Evolutionary conservation across 169 alveolate genomes (phyloP).

Genomic region (Plasmodium yoelii): DNA sequence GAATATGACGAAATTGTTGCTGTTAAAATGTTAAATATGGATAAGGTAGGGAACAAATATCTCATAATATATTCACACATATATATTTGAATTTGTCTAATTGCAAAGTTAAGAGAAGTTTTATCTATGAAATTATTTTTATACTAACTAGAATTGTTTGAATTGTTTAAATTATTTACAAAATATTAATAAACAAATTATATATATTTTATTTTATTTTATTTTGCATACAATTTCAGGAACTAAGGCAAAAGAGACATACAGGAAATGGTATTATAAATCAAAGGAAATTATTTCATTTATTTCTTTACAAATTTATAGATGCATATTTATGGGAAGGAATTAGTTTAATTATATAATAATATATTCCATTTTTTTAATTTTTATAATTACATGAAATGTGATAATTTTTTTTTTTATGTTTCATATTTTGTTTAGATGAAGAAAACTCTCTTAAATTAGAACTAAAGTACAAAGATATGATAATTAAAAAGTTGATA

Average conservation of each 20-base stretch:
- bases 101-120: no score
- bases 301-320: slow-evolving; percentile 1
- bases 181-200: no score
- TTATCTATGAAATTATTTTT: no score
- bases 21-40: slow-evolving; percentile 36
- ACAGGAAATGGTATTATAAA: background rate
- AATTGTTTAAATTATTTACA: no score
- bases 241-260: slow-evolving; percentile 15
- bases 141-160: no score
- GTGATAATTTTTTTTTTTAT: background rate
- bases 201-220: background rate
- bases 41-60: slow-evolving; percentile 25
- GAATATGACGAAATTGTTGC: slow-evolving; percentile 47
- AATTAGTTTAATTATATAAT: no score
- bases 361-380: no score
- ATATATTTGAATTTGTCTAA: no score
- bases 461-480: slow-evolving; percentile 69
- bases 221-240: background rate
- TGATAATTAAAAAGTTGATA: slow-evolving; percentile 54
- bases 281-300: background rate
- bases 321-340: background rate
- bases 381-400: background rate
- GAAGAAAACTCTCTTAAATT: slow-evolving; percentile 29
- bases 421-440: slow-evolving; percentile 11
- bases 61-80: background rate